Evolutionary conservation across 179 eudicot species (phyloP).

Genomic region (Patellifolia procumbens): DNA sequence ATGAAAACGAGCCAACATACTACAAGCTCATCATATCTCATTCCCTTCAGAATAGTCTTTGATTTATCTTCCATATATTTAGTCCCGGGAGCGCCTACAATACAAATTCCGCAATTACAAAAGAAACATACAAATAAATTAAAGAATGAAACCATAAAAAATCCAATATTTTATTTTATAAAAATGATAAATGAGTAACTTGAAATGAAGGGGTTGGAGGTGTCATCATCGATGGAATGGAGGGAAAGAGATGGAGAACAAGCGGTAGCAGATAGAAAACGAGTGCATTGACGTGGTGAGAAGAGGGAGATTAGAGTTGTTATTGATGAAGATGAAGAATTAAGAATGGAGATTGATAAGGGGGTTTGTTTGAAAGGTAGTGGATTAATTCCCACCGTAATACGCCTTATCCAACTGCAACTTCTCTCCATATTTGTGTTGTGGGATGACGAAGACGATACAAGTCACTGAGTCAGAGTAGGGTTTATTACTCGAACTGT

Average conservation of each 20-base stretch:
- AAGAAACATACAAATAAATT: neutral
- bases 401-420: slow-evolving; percentile 34
- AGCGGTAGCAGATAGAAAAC: slow-evolving; percentile 22
- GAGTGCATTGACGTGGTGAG: slow-evolving; percentile 7
- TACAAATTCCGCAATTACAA: neutral
- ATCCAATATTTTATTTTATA: neutral
- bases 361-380: slow-evolving; percentile 9
- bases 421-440: slow-evolving; percentile 32
- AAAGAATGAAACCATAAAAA: neutral
- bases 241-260: slow-evolving; percentile 17
- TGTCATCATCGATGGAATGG: neutral
- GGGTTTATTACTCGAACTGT: slow-evolving; percentile 5
- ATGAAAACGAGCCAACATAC: slow-evolving; percentile 30
- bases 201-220: slow-evolving; percentile 2
- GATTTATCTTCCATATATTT: slow-evolving; percentile 13
- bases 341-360: slow-evolving; percentile 26
- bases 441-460: too few relatives aligned
- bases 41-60: slow-evolving; percentile 49
- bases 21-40: slow-evolving; percentile 57
- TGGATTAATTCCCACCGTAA: slow-evolving; percentile 27
- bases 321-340: slow-evolving; percentile 18
- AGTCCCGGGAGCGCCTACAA: slow-evolving; percentile 29
- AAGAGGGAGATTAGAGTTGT: slow-evolving; percentile 14
- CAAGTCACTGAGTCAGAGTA: too few relatives aligned
- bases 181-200: slow-evolving; percentile 2